Base-by-base conservation (phyloP, 257 asterid genomes). In the Salvia splendens region DNA sequence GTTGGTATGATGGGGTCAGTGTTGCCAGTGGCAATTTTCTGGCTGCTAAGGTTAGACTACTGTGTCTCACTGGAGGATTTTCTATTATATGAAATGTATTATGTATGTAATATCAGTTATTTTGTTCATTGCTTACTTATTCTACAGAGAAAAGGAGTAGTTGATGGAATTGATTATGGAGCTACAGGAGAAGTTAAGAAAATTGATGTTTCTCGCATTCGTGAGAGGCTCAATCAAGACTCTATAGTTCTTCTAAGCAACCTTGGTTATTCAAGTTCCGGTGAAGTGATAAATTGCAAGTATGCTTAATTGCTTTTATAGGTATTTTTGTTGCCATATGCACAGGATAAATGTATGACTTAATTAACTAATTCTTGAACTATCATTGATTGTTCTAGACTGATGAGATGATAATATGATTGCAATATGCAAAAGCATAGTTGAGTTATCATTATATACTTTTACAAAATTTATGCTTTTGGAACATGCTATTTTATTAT, bases 131-230 rank as follows among this genome's bases (percentile, higher is more conserved):
- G 1, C 16, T 14, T 61, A 6, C 12, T 65, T 73, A 64, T 41
- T 76, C 72, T 70, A 60, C 91, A 89, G 96, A 87, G 94, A 81
- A 89, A 96, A 82, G 96, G 98, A 78, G 87, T 89, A 15, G 86
- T 89, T n/a, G 85, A 82, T 65, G 98, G 98, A 45, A 74, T 83
- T 61, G 98, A 92, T 79, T 89, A 81, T 82, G 87, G 61, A 15
- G 87, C 92, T 50, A 89, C 98, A 10, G 98, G 98, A 66, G 97
- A 84, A 87, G 98, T 92, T 62, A 89, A 92, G 92, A 92, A 92
- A 78, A 80, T 92, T 51, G 96, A 92, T 43, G 98, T 87, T 72
- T 69, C 88, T 75, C 89, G 91, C 74, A 86, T 92, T 42, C 87
- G 84, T 14, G 89, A 92, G 81, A 86, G 88, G 83, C 96, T 92